phyloP scores from a whole-genome alignment of 148 eudicot species.

The Pouteria glomerata region DNA sequence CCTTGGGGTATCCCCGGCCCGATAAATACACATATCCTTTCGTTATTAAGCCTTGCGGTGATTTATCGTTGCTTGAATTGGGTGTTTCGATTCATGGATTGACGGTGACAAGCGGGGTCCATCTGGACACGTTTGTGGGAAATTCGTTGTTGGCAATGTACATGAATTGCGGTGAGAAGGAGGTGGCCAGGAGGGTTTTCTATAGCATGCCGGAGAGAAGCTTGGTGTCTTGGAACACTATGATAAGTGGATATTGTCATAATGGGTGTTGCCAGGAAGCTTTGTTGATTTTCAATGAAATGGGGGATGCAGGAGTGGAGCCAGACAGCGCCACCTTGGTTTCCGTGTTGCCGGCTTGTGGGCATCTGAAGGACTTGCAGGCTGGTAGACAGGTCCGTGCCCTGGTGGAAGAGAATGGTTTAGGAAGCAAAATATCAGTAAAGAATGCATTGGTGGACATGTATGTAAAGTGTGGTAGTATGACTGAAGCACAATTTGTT shows the following conservation, averaged over 20 bases:
- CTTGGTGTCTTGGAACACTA: conserved; percentile 58
- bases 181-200: conserved; percentile 44
- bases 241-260: conserved; percentile 56
- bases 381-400: conserved; percentile 40
- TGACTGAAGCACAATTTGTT: conserved; percentile 38
- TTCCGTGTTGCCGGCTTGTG: conserved; percentile 64
- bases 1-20: conserved; percentile 17
- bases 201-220: conserved; percentile 30
- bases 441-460: conserved; percentile 67
- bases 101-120: conserved; percentile 34
- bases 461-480: conserved; percentile 64
- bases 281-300: conserved; percentile 28
- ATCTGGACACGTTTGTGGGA: conserved; percentile 29
- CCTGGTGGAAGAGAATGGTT: conserved; percentile 40
- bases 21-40: conserved; percentile 47
- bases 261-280: conserved; percentile 45
- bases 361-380: conserved; percentile 35
- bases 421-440: conserved; percentile 27
- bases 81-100: conserved; percentile 51
- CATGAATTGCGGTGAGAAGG: conserved; percentile 48
- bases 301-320: conserved; percentile 39
- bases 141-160: conserved; percentile 67
- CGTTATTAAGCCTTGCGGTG: conserved; percentile 61
- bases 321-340: conserved; percentile 36
- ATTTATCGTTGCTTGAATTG: conserved; percentile 28